Evolutionary conservation across 805 yeast species (phyloP).

Genomic region (Spathaspora sp.): DNA sequence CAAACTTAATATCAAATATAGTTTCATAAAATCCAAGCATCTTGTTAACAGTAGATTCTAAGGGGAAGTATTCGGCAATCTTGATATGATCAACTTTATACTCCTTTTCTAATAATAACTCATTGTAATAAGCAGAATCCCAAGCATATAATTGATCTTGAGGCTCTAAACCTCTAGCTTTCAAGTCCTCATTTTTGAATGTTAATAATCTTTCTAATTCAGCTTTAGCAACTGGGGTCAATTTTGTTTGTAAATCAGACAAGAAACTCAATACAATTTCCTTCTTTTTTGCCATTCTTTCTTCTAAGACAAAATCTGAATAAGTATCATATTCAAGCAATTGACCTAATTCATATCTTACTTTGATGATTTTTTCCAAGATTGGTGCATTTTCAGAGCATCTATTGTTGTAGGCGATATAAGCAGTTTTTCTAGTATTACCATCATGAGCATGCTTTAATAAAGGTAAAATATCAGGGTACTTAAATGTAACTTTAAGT

Average conservation of each 20-base stretch:
- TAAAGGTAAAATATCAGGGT: conserved; percentile 78
- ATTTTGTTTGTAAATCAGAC: conserved; percentile 54
- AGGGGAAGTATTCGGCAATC: conserved; percentile 76
- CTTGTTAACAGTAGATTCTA: conserved; percentile 59
- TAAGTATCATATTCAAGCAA: conserved; percentile 64
- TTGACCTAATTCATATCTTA: conserved; percentile 61
- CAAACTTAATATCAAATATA: conserved; percentile 66
- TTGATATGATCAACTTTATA: conserved; percentile 69
- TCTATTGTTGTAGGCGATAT: conserved; percentile 64
- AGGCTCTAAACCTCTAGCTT: conserved; percentile 38
- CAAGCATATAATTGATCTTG: conserved; percentile 52
- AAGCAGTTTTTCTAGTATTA: conserved; percentile 65
- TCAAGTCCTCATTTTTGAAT: conserved; percentile 53
- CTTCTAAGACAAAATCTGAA: conserved; percentile 70
- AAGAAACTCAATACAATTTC: conserved; percentile 59
- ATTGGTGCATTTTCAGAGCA: conserved; percentile 61
- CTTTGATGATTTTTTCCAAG: conserved; percentile 54
- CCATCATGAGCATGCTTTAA: conserved; percentile 63
- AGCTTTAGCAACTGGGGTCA: conserved; percentile 54
- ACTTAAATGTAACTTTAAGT: conserved; percentile 69
- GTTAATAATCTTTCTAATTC: conserved; percentile 48
- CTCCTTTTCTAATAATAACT: conserved; percentile 59
- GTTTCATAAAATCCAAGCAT: conserved; percentile 72
- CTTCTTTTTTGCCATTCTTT: conserved; percentile 75
- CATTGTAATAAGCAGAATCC: conserved; percentile 71